Evolutionary conservation across 148 eudicot genomes (phyloP).

Genomic region (Beta vulgaris): DNA sequence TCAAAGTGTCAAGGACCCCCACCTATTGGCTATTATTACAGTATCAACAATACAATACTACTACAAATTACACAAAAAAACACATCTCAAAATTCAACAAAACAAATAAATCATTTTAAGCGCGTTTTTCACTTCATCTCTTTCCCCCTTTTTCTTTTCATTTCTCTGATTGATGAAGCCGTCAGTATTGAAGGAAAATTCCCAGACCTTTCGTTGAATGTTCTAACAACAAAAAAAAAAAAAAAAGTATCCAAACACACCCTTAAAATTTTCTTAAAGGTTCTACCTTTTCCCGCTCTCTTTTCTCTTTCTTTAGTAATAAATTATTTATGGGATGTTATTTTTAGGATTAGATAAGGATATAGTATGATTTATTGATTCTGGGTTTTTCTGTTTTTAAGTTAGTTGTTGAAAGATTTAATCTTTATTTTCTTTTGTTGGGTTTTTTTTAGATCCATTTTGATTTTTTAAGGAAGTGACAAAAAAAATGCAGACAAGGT

Average conservation of each 20-base stretch:
- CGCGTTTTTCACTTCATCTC: constrained; percentile 14
- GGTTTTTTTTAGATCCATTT: constrained; percentile 12
- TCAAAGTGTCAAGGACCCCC: background rate
- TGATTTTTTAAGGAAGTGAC: constrained; percentile 5
- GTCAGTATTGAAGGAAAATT: constrained; percentile 38
- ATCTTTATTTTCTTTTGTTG: constrained; percentile 31
- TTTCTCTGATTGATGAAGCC: constrained; percentile 15
- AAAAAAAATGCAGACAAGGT: constrained; percentile 60
- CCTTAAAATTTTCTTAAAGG: background rate
- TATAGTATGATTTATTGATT: background rate
- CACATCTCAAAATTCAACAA: background rate
- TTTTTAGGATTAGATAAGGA: constrained; percentile 4
- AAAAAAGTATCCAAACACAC: background rate
- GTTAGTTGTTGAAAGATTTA: constrained; percentile 11
- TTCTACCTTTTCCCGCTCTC: constrained; percentile 20
- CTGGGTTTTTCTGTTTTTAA: background rate
- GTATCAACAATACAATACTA: background rate
- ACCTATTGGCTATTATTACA: background rate
- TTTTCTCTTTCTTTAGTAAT: too few relatives aligned
- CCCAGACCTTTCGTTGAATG: constrained; percentile 41
- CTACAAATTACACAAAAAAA: background rate
- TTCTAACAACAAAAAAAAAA: constrained; percentile 20
- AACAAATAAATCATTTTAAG: background rate
- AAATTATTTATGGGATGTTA: background rate
- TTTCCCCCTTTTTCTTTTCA: background rate